Base-by-base conservation (phyloP, 1,139 yeast genomes). In the Pichia sp. region DNA sequence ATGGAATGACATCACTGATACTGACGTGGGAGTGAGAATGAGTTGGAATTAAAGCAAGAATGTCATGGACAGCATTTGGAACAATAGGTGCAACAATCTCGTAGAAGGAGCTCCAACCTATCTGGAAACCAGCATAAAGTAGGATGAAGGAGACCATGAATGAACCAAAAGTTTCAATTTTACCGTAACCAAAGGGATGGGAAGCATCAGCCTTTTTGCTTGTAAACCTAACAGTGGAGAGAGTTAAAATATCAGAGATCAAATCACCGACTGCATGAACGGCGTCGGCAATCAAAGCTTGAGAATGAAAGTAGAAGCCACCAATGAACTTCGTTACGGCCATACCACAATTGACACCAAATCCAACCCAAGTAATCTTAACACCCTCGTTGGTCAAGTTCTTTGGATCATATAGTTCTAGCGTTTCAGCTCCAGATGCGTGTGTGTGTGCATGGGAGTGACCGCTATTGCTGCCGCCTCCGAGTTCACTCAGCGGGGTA, bases 281-380 rank as follows among this genome's bases (percentile, higher is more conserved):
- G 1, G 97, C 88, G 58, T 91, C 98, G 1, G 98, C 98, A 28
- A 88, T 59, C 41, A 91, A 69, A 1, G 96, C 91, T 58, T 88
- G 96, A 0, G 98, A 91, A 58, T 91, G 95, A 71, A 91, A 91
- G 32, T 77, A 77, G 14, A 86, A 68, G 3, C 98, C 98, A 19
- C 97, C 97, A 19, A 78, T 59, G 18, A 87, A 91, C 56, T 91
- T 91, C 22, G 93, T 79, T 7, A 74, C 65, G 0, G 95, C 96
- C 81, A 91, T 79, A 15, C 82, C 77, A 13, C 86, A 74, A 53
- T 91, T 91, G 35, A 84, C 86, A 22, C 79, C 60, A 29, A 91
- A 67, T 0, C 98, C 98, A 34, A 88, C 67, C 86, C 95, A 82
- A 1, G 98, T 91, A 51, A 91, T 87, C 45, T 94, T 69, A 14